Conservation (phyloP, 495 filamentous ascomycete species). For the Neurospora discreta region DNA sequence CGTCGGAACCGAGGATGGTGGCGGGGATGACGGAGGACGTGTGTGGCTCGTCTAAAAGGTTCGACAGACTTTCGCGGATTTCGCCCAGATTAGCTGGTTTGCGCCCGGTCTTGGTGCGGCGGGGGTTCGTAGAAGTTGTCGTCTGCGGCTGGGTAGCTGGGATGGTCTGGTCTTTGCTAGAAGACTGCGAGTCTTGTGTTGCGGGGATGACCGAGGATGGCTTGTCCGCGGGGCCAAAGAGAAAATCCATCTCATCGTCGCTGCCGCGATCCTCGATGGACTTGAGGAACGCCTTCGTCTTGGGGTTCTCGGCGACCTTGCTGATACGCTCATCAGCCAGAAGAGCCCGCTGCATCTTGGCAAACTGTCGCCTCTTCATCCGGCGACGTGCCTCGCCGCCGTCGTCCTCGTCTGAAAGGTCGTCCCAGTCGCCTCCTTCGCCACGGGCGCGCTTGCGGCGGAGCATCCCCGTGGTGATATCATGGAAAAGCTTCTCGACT, state of each 20-base stretch:
- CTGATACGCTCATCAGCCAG: slow-evolving; percentile 84
- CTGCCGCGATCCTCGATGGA: slow-evolving; percentile 75
- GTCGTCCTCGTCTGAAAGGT: slow-evolving; percentile 81
- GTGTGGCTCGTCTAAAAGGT: slow-evolving; percentile 61
- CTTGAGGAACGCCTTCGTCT: slow-evolving; percentile 77
- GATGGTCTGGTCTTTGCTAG: slow-evolving; percentile 19
- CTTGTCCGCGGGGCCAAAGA: slow-evolving; percentile 40
- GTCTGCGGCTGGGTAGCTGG: slow-evolving; percentile 36
- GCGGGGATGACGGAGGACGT: slow-evolving; percentile 32
- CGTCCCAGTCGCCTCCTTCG: slow-evolving; percentile 54
- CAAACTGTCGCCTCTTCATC: slow-evolving; percentile 77
- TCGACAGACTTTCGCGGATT: slow-evolving; percentile 68
- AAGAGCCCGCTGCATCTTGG: slow-evolving; percentile 81
- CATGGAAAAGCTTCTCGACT: slow-evolving; percentile 80
- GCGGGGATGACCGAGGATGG: slow-evolving; percentile 10
- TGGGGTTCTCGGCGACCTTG: slow-evolving; percentile 83
- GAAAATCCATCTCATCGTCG: slow-evolving; percentile 72
- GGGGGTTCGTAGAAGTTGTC: slow-evolving; percentile 40
- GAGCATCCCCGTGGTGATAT: slow-evolving; percentile 77
- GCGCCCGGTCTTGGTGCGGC: slow-evolving; percentile 48
- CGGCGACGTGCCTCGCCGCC: slow-evolving; percentile 64
- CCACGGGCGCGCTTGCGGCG: slow-evolving; percentile 51
- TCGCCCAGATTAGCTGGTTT: slow-evolving; percentile 63
- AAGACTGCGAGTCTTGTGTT: slow-evolving; percentile 30
- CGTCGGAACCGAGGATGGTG: slow-evolving; percentile 30